phyloP scores from a whole-genome alignment of 2,329 filamentous ascomycete species.

The Lachnellula willkommii region DNA sequence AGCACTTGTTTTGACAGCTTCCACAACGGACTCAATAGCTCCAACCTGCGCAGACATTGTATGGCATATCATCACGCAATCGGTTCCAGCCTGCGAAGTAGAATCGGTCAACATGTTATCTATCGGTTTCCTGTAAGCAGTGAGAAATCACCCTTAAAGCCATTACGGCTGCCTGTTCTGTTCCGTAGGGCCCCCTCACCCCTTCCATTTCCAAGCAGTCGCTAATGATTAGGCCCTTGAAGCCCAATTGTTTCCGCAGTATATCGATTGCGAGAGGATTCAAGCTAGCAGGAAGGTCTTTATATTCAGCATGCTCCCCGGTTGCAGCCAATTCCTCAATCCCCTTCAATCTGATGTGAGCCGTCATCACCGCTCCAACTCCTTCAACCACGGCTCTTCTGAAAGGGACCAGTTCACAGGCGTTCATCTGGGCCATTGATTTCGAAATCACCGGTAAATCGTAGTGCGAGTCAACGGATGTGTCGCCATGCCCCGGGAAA shows the following conservation, averaged over 20 bases:
- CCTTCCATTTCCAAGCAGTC: slow-evolving; percentile 43
- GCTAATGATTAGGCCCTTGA: slow-evolving; percentile 40
- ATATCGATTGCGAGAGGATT: slow-evolving; percentile 35
- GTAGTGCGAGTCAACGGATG: slow-evolving; percentile 40
- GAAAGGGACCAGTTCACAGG: slow-evolving; percentile 40
- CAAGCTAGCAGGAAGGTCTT: slow-evolving; percentile 35
- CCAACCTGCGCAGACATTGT: slow-evolving; percentile 37
- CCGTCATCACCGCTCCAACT: slow-evolving; percentile 41
- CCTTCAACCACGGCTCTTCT: slow-evolving; percentile 37
- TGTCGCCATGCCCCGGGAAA: slow-evolving; percentile 42
- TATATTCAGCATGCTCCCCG: neutral
- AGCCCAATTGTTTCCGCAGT: slow-evolving; percentile 38
- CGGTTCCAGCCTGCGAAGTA: slow-evolving; percentile 33
- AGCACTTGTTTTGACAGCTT: slow-evolving; percentile 34
- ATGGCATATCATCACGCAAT: slow-evolving; percentile 43
- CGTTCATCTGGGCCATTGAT: slow-evolving; percentile 33
- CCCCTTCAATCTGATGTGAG: slow-evolving; percentile 38
- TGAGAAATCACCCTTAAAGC: slow-evolving; percentile 30
- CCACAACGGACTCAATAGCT: slow-evolving; percentile 35
- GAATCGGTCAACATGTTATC: neutral
- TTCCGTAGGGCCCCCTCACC: slow-evolving; percentile 37
- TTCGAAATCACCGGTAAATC: slow-evolving; percentile 38
- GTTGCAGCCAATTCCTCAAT: slow-evolving; percentile 16
- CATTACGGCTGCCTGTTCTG: slow-evolving; percentile 37
- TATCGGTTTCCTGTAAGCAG: neutral